Evolutionary conservation across 371 early-diverging fungal species (phyloP), one percentile per base, ranked within the genome.

Genomic region (Coemansia sp.): DNA sequence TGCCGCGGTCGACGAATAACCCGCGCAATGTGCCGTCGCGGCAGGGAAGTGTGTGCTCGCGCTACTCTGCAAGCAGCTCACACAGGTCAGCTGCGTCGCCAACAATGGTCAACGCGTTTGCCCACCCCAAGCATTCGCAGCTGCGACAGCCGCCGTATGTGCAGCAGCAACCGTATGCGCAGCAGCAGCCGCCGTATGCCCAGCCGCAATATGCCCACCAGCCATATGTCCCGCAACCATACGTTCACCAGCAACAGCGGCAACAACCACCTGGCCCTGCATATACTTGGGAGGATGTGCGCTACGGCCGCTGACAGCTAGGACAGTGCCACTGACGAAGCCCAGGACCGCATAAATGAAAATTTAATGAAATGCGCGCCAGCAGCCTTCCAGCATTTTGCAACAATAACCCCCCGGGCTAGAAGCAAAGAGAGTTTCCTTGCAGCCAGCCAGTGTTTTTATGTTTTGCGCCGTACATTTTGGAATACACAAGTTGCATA

Each of bases 271-370:
- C 52, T 52, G 52, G 54, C 20, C 55, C 64, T 14, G 51, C 51
- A 39, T 63, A 63, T 32, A 59, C 35, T 6, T 63, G 64, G 64
- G 64, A 63, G 26, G 50, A 63, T 45, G 34, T 59, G 16, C 64
- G 59, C 10, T 63, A 53, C 10, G 20, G 53, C 35, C 36, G 20
- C 16, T 26, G 16, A 56, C 6, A n/a, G n/a, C n/a, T n/a, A n/a
- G n/a, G n/a, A n/a, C n/a, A n/a, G n/a, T n/a, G n/a, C n/a, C n/a
- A n/a, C n/a, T n/a, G n/a, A n/a, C n/a, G n/a, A 6, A 13, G 8
- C n/a, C 13, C 13, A 40, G 20, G 30, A 14, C 14, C 36, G 53
- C 53, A 52, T 52, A 52, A 35, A 52, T 52, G 53, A 52, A 35
- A n/a, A n/a, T 45, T 45, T 45, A 45, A 45, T 45, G 45, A 45